Conservation (phyloP, 306 rosid genomes). For the Cyclanthera cordifolia region DNA sequence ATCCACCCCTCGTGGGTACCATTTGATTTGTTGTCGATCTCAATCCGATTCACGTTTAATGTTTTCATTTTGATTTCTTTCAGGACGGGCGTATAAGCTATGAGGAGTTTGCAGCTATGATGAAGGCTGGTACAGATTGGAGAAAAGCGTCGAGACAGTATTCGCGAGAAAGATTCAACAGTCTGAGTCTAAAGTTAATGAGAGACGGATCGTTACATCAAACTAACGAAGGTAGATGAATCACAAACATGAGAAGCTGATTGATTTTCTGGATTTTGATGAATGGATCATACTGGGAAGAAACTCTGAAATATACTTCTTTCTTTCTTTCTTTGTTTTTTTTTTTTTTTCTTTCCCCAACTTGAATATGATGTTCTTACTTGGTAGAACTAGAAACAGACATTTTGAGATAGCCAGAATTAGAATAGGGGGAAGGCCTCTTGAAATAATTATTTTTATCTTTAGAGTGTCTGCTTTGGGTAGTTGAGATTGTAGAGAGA, state of each 20-base stretch:
- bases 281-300: neutral
- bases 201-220: conserved; percentile 88
- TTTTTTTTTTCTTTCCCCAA: neutral
- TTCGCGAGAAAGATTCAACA: conserved; percentile 92
- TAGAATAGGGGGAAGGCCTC: neutral
- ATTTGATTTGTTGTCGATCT: neutral
- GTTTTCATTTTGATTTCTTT: neutral
- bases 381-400: conserved; percentile 1
- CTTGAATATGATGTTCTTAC: neutral
- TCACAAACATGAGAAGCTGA: neutral
- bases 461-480: conserved; percentile 2
- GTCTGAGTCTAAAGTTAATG: conserved; percentile 82
- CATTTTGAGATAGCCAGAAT: conserved; percentile 5
- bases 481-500: neutral
- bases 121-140: conserved; percentile 98
- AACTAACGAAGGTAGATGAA: conserved; percentile 8
- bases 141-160: conserved; percentile 94
- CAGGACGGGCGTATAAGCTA: conserved; percentile 85
- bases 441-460: neutral
- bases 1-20: neutral
- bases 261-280: neutral
- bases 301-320: neutral
- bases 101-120: conserved; percentile 88
- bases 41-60: neutral
- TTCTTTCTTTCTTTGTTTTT: too few species aligned